Conservation (phyloP, 257 asterid genomes). For the Nicotiana sylvestris region DNA sequence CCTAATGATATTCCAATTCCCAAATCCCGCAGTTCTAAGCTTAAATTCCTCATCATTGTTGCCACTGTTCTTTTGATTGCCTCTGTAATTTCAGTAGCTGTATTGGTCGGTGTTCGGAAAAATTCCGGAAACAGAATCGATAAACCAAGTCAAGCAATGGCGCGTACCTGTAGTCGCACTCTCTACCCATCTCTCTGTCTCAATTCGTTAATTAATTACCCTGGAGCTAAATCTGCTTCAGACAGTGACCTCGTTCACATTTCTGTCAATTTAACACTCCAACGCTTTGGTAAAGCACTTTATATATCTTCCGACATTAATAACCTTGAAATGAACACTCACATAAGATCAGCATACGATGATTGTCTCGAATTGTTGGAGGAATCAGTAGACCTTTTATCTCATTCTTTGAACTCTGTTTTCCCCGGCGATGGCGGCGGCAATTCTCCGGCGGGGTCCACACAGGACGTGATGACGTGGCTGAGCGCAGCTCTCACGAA, state of each 20-base stretch:
- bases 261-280: slow-evolving; percentile 78
- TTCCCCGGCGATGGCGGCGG: slow-evolving; percentile 23
- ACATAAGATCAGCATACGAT: slow-evolving; percentile 69
- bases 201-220: slow-evolving; percentile 58
- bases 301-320: slow-evolving; percentile 53
- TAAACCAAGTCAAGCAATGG: slow-evolving; percentile 61
- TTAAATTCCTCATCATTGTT: slow-evolving; percentile 44
- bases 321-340: slow-evolving; percentile 56
- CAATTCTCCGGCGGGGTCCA: slow-evolving; percentile 19
- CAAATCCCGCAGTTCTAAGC: slow-evolving; percentile 28
- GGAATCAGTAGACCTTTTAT: slow-evolving; percentile 68
- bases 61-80: slow-evolving; percentile 49
- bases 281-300: slow-evolving; percentile 55
- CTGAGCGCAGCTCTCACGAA: slow-evolving; percentile 88
- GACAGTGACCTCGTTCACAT: slow-evolving; percentile 85
- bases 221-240: slow-evolving; percentile 75
- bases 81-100: slow-evolving; percentile 50
- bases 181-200: slow-evolving; percentile 63
- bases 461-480: slow-evolving; percentile 87
- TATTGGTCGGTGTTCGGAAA: slow-evolving; percentile 31
- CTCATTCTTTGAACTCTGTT: slow-evolving; percentile 54
- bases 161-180: slow-evolving; percentile 68
- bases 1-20: slow-evolving; percentile 8
- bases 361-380: slow-evolving; percentile 85
- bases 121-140: slow-evolving; percentile 23